Base-by-base conservation (phyloP, 164 flowering plant species). In the Nymphaea thermarum region DNA sequence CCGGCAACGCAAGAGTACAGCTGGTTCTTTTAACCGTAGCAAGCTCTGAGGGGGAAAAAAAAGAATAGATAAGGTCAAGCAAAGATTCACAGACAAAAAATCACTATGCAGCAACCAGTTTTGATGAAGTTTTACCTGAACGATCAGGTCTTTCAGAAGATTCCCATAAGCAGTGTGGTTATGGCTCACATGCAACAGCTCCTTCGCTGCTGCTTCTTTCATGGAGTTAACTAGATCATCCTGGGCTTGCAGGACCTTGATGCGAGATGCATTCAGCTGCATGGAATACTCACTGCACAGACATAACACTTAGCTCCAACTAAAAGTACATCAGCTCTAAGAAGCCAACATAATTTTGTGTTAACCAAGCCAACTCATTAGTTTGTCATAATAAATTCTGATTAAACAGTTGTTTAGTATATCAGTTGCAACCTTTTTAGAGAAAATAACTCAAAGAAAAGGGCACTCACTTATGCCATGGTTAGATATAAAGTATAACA, bases 261-360 rank as follows among this genome's bases (percentile, higher is more conserved):
- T 78, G 3, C 94, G 84, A 3, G 86, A 81, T 17, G 87, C 88
- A 79, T 88, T 88, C 72, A 86, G 77, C 80, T 83, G 94, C 86
- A 76, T 85, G 3, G 94, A 88, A 74, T 88, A 86, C 71, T 88
- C 94, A 66, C 90, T 86, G 87, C 74, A 75, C 66, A 25, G 36
- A 25, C 36, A 25, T 25, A 25, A 25, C 36, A 53, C 36, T 25
- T 25, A 25, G 36, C 1, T 25, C 36, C 36, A 25, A 25, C 36
- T 0, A 25, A 25, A 25, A 25, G 36, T 25, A 25, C 36, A 25
- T 25, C 36, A 25, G 36, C 36, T 25, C 0, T 25, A 25, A 0
- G 36, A 25, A 25, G 36, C 36, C 1, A 25, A 25, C 36, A 25
- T 25, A 25, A 25, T 25, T 25, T 25, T 25, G 36, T 25, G 36